These are phyloP conservation scores for Chrysoporthe puriensis DNA, from an alignment of 2,329 filamentous ascomycete species.

Conservation along the genomic window DNA sequence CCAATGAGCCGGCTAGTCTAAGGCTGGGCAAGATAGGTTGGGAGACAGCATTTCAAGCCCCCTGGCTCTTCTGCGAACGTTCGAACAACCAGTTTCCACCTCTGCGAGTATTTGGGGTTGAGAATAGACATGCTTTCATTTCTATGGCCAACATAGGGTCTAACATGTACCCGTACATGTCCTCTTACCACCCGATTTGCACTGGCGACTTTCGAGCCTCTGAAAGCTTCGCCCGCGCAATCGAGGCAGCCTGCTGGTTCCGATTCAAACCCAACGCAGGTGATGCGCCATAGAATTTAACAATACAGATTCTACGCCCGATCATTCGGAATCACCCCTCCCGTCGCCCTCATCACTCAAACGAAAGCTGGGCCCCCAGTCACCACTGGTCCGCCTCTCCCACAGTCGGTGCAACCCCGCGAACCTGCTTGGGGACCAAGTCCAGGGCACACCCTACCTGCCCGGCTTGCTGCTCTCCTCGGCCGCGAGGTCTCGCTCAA, in stretches of 20 bases:
- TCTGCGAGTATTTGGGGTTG: too few relatives aligned
- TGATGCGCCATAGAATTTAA: background rate
- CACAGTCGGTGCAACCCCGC: conserved; percentile 19
- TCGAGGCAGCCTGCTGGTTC: background rate
- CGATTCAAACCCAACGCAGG: background rate
- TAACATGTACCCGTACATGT: background rate
- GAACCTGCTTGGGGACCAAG: conserved; percentile 24
- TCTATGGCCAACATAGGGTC: background rate
- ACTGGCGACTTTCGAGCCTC: background rate
- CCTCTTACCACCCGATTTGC: background rate
- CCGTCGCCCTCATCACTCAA: conserved; percentile 1
- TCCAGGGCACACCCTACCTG: conserved; percentile 26
- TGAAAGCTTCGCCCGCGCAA: background rate
- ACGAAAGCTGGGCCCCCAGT: background rate
- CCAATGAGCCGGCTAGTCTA: too few relatives aligned
- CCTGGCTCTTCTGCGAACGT: background rate
- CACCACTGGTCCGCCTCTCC: conserved; percentile 12
- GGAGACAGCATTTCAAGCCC: too few relatives aligned
- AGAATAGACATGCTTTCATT: background rate
- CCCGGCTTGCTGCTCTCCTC: conserved; percentile 36
- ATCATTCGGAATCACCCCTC: background rate
- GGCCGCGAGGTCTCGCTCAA: conserved; percentile 66
- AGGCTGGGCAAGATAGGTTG: too few relatives aligned
- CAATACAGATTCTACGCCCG: background rate
- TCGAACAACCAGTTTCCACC: background rate